Conservation (phyloP, 129 eudicot genomes). For the Centrapalus pauciflorus region DNA sequence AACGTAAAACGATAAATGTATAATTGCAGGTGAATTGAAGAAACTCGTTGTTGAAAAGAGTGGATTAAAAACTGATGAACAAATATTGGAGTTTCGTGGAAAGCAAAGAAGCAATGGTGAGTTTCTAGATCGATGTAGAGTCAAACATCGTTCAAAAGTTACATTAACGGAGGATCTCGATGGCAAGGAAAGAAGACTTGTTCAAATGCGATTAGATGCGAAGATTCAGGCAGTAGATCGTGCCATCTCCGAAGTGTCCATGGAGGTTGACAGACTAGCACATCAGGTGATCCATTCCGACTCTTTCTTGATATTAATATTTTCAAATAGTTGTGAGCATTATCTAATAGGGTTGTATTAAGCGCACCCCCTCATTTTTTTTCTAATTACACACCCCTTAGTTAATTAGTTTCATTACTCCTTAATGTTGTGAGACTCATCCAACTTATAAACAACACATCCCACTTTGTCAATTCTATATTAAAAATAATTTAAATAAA, state of each 20-base stretch:
- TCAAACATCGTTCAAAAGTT: conserved; percentile 39
- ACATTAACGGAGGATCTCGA: conserved; percentile 33
- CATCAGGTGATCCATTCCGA: conserved; percentile 30
- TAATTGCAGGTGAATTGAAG: conserved; percentile 40
- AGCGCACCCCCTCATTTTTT: no score
- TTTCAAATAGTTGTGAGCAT: no score
- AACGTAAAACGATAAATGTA: no score
- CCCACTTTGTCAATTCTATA: no score
- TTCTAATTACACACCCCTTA: no score
- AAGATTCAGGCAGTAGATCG: conserved; percentile 32
- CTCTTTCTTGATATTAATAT: no score
- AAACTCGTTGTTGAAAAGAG: conserved; percentile 32
- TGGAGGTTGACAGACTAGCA: conserved; percentile 31
- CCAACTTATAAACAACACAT: no score
- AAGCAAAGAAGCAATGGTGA: conserved; percentile 40
- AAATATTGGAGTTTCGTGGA: conserved; percentile 29
- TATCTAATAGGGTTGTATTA: no score
- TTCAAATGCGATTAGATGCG: conserved; percentile 35
- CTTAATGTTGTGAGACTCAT: no score
- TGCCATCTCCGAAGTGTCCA: conserved; percentile 24
- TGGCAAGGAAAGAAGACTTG: conserved; percentile 26
- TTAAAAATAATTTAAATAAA: no score
- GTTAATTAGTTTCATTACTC: no score
- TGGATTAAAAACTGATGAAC: conserved; percentile 33
- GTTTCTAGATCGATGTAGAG: conserved; percentile 40